Evolutionary conservation across 129 eudicot species (phyloP).

Genomic region (Artemisia annua): DNA sequence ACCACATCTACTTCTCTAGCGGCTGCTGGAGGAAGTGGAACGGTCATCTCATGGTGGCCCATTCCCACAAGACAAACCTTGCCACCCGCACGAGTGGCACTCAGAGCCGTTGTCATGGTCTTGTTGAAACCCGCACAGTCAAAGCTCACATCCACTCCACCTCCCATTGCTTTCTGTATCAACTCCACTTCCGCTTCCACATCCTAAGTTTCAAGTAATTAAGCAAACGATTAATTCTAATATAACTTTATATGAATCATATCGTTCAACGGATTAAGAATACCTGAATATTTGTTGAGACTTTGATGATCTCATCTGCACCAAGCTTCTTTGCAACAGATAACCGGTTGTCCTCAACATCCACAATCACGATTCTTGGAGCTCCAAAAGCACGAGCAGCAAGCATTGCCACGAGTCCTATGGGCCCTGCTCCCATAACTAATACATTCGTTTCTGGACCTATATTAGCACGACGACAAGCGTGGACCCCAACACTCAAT

Average conservation of each 20-base stretch:
- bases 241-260: neutral
- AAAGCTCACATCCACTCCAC: slow-evolving; percentile 57
- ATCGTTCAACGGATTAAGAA: neutral
- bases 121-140: slow-evolving; percentile 78
- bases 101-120: slow-evolving; percentile 65
- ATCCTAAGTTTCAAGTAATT: slow-evolving; percentile 36
- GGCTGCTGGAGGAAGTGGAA: slow-evolving; percentile 72
- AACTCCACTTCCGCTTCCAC: slow-evolving; percentile 43
- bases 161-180: slow-evolving; percentile 60
- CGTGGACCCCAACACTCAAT: slow-evolving; percentile 69
- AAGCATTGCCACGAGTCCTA: slow-evolving; percentile 64
- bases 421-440: slow-evolving; percentile 74
- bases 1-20: slow-evolving; percentile 81
- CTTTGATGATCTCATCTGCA: slow-evolving; percentile 58
- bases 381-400: slow-evolving; percentile 77
- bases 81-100: slow-evolving; percentile 63
- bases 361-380: slow-evolving; percentile 57
- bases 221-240: neutral
- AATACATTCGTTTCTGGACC: slow-evolving; percentile 65
- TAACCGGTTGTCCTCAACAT: slow-evolving; percentile 58
- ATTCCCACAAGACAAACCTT: slow-evolving; percentile 72
- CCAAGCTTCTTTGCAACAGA: slow-evolving; percentile 70
- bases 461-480: slow-evolving; percentile 69
- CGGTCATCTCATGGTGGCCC: slow-evolving; percentile 71
- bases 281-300: slow-evolving; percentile 61